phyloP scores from a whole-genome alignment of 2,329 filamentous ascomycete genomes.

The Aureobasidium sp. region DNA sequence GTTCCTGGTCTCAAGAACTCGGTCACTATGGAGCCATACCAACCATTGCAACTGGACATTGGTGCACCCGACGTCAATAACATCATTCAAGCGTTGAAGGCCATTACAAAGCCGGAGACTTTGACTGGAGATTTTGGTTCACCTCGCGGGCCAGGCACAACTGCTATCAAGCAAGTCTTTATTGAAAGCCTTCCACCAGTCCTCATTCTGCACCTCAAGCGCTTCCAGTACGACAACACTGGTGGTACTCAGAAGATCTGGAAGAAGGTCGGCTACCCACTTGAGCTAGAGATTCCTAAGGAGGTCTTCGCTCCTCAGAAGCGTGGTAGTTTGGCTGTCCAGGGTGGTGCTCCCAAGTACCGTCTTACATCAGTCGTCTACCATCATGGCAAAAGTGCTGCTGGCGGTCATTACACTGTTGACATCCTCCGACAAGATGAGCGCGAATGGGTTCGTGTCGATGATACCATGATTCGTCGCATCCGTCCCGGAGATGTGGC shows the following conservation, averaged over 20 bases:
- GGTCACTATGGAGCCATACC: constrained; percentile 86
- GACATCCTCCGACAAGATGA: constrained; percentile 90
- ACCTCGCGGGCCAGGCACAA: constrained; percentile 64
- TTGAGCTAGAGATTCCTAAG: constrained; percentile 87
- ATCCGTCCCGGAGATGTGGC: constrained; percentile 84
- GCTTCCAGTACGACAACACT: constrained; percentile 88
- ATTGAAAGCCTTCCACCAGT: constrained; percentile 88
- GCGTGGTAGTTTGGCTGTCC: constrained; percentile 55
- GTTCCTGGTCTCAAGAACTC: constrained; percentile 83
- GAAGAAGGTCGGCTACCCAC: constrained; percentile 93
- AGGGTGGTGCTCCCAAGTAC: constrained; percentile 71
- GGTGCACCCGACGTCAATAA: constrained; percentile 78
- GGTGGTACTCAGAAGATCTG: constrained; percentile 93
- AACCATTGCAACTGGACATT: constrained; percentile 91
- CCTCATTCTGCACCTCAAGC: constrained; percentile 89
- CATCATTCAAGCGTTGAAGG: constrained; percentile 83
- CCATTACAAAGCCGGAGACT: constrained; percentile 73
- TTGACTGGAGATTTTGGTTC: constrained; percentile 79
- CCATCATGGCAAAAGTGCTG: constrained; percentile 94
- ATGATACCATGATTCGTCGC: constrained; percentile 83
- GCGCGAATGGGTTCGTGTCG: constrained; percentile 91
- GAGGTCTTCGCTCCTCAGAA: constrained; percentile 77
- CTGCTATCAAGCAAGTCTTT: constrained; percentile 86
- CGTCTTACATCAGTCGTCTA: constrained; percentile 85
- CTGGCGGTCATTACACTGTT: constrained; percentile 95